Evolutionary conservation across 176 grass and related monocot genomes (phyloP).

Genomic region (Zea mays): Zm-B73-REFERENCE-NAM-5.0 NC_050105.1:1417501-1418000

Average conservation of each 20-base stretch:
- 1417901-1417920: slow-evolving; percentile 48
- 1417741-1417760: slow-evolving; percentile 42
- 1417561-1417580: slow-evolving; percentile 21
- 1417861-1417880: slow-evolving; percentile 46
- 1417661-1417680: background rate
- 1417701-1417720: slow-evolving; percentile 41
- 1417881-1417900: slow-evolving; percentile 53
- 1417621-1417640: background rate
- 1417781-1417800: slow-evolving; percentile 48
- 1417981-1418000: slow-evolving; percentile 24
- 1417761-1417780: background rate
- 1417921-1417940: slow-evolving; percentile 51
- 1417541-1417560: slow-evolving; percentile 10
- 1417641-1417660: background rate
- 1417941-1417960: slow-evolving; percentile 69
- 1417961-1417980: slow-evolving; percentile 60
- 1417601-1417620: background rate
- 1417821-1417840: slow-evolving; percentile 46
- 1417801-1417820: slow-evolving; percentile 39
- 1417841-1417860: slow-evolving; percentile 47
- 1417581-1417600: slow-evolving; percentile 10
- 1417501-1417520: slow-evolving; percentile 27
- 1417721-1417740: slow-evolving; percentile 50
- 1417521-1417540: slow-evolving; percentile 45
- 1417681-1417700: slow-evolving; percentile 15